phyloP scores from a whole-genome alignment of 495 filamentous ascomycete genomes.

The Pyrenopolyporus hunteri region DNA sequence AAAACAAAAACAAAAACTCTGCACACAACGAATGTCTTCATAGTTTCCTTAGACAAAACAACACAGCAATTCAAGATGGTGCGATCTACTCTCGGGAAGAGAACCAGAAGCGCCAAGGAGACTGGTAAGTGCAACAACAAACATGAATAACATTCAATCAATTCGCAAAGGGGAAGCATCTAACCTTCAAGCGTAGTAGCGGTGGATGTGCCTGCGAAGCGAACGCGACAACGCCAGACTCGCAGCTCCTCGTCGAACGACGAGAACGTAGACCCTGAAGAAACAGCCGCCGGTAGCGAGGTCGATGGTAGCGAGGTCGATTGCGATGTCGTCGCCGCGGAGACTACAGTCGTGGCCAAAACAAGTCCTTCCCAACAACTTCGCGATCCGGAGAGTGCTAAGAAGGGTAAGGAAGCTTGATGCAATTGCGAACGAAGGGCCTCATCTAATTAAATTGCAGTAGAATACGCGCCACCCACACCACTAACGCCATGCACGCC shows the following conservation, averaged over 20 bases:
- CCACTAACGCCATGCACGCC: constrained; percentile 71
- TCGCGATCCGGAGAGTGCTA: constrained; percentile 18
- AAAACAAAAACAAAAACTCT: neutral
- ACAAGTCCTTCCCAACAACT: constrained; percentile 41
- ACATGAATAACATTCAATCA: constrained; percentile 23
- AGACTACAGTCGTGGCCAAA: too few species aligned
- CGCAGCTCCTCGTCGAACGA: constrained; percentile 40
- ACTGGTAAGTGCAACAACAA: constrained; percentile 67
- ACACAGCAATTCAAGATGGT: constrained; percentile 57
- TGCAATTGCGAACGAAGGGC: neutral
- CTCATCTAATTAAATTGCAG: constrained; percentile 16
- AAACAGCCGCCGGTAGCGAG: constrained; percentile 47
- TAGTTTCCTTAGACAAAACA: neutral
- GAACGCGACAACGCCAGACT: constrained; percentile 66
- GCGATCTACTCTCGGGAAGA: constrained; percentile 73
- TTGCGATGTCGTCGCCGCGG: constrained; percentile 32
- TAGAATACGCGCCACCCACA: constrained; percentile 58
- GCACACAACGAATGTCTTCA: constrained; percentile 3
- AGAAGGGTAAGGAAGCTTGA: constrained; percentile 33
- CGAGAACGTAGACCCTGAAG: constrained; percentile 62
- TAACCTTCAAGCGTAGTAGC: constrained; percentile 46
- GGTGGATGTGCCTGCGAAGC: constrained; percentile 55
- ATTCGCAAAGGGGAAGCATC: constrained; percentile 37
- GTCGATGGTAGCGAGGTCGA: constrained; percentile 48
- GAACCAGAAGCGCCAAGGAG: constrained; percentile 62